Evolutionary conservation across 768 basidiomycete genomes (phyloP).

Genomic region (Tricholoma furcatifolium): DNA sequence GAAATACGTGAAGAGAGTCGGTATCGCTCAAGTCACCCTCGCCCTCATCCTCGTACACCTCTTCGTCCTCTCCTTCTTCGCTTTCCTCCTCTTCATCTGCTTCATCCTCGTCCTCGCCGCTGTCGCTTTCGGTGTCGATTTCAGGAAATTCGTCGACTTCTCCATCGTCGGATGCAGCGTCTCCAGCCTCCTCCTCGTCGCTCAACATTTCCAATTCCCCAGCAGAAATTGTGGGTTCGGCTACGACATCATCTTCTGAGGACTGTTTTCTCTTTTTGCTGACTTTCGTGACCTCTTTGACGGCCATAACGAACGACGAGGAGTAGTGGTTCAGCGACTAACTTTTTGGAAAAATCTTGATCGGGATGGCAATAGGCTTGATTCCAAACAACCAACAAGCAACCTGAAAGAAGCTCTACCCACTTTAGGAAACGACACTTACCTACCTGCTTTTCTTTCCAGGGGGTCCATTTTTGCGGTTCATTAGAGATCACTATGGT

Average conservation of each 20-base stretch:
- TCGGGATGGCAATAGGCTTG: conserved; percentile 22
- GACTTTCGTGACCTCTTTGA: conserved; percentile 30
- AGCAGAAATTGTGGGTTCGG: conserved; percentile 32
- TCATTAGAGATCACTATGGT: conserved; percentile 51
- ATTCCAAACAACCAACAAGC: conserved; percentile 25
- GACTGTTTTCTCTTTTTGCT: conserved; percentile 61
- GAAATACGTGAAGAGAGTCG: conserved; percentile 49
- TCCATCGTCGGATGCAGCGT: conserved; percentile 51
- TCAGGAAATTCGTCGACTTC: conserved; percentile 75
- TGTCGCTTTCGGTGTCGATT: conserved; percentile 56
- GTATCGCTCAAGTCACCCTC: conserved; percentile 42
- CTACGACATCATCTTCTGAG: conserved; percentile 35
- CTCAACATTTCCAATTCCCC: conserved; percentile 69
- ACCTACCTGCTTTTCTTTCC: background rate
- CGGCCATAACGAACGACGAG: conserved; percentile 30
- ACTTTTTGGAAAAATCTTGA: conserved; percentile 23
- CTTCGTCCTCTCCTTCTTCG: conserved; percentile 41
- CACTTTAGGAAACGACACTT: conserved; percentile 1
- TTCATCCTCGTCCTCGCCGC: conserved; percentile 38
- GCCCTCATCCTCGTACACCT: conserved; percentile 35
- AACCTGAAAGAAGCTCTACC: conserved; percentile 1
- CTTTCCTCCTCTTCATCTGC: conserved; percentile 33
- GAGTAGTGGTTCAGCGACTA: conserved; percentile 8
- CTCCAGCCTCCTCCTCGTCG: conserved; percentile 61
- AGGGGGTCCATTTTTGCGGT: background rate